Evolutionary conservation across 2,329 filamentous ascomycete species (phyloP).

Genomic region (Aspergillus ochraceus): DNA sequence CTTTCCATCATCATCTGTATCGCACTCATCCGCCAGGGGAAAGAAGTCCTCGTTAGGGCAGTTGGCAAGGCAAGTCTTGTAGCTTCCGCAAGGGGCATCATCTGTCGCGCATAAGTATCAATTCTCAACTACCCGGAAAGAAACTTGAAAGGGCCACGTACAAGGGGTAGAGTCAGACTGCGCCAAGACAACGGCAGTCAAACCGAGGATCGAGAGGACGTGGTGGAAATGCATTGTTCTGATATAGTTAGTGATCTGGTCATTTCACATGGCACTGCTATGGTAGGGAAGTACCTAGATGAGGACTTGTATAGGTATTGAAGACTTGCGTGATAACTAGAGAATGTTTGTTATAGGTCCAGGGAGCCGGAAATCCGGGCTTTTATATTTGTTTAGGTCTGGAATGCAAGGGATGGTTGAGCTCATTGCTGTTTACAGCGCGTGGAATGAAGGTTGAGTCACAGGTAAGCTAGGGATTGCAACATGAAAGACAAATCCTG

Average conservation of each 20-base stretch:
- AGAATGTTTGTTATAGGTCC: too few species aligned
- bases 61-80: conserved; percentile 2
- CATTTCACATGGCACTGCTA: neutral
- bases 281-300: neutral
- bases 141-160: neutral
- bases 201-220: neutral
- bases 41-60: conserved; percentile 12
- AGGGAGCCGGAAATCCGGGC: neutral
- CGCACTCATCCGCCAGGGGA: conserved; percentile 9
- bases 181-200: neutral
- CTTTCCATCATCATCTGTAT: conserved; percentile 4
- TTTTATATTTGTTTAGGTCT: neutral
- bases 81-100: conserved; percentile 12
- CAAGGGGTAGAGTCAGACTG: neutral
- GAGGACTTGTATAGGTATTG: neutral
- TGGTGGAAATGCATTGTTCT: neutral
- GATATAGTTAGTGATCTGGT: neutral
- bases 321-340: too few species aligned
- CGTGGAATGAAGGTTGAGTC: neutral
- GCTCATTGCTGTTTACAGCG: neutral
- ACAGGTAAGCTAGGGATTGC: neutral
- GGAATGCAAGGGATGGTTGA: neutral
- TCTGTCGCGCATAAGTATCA: neutral
- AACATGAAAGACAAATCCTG: too few species aligned
- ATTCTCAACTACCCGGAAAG: too few species aligned